Evolutionary conservation across 2,329 filamentous ascomycete genomes (phyloP).

Genomic region (Verticillium klebahnii): DNA sequence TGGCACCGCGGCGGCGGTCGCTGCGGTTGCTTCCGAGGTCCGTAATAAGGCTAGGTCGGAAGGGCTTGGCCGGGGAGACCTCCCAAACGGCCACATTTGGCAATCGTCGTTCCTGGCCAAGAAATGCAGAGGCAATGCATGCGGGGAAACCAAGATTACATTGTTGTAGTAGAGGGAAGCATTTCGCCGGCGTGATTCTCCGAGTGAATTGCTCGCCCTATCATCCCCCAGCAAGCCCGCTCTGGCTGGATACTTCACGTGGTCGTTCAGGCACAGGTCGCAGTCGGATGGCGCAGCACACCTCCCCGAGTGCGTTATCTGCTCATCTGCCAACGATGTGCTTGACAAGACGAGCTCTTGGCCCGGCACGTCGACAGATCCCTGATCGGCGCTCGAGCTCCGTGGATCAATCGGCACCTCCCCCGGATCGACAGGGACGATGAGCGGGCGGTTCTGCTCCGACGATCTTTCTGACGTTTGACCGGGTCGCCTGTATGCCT

Average conservation of each 20-base stretch:
- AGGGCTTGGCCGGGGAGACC: background rate
- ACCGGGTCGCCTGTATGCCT: background rate
- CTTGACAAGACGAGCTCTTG: background rate
- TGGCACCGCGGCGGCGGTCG: background rate
- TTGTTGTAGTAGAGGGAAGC: background rate
- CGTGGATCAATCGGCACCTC: background rate
- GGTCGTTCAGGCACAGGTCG: background rate
- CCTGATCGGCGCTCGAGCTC: background rate
- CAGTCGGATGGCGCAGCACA: background rate
- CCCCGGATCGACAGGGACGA: constrained; percentile 4
- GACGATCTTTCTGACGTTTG: background rate
- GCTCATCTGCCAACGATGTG: background rate
- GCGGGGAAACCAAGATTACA: background rate
- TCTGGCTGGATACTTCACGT: background rate
- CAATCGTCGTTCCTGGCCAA: background rate
- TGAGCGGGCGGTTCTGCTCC: background rate
- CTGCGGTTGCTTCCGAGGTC: background rate
- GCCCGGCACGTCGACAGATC: background rate
- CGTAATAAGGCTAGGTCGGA: background rate
- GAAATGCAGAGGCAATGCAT: background rate
- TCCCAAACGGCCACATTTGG: background rate
- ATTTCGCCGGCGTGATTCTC: background rate
- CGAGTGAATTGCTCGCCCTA: background rate
- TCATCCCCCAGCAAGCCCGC: background rate
- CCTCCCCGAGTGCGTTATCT: background rate